Base-by-base conservation (phyloP, 2,329 filamentous ascomycete species). In the Immersiporthe knoxdaviesiana region DNA sequence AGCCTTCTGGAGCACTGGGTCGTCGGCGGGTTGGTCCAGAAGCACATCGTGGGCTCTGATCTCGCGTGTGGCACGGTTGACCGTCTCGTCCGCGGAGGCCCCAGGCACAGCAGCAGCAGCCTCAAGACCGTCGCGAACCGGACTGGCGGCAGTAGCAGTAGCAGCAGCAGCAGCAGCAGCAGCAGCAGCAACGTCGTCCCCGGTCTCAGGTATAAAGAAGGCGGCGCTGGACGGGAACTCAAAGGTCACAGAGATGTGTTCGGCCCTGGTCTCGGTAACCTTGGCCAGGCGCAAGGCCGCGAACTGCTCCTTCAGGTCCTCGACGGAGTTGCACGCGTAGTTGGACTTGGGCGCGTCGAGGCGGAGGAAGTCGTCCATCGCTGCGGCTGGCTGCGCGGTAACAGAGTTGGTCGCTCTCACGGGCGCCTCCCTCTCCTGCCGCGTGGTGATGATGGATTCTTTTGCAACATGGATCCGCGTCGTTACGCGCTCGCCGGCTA, bases 241-340 rank as follows among this genome's bases (percentile, higher is more conserved):
- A 65, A 87, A 79, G 1, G 78, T 83, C 24, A 79, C 75, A 10
- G 82, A 79, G 14, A 86, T 76, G 72, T 86, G 84, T 66, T 87
- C 81, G 54, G 84, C 85, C 62, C 83, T 84, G 27, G 79, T 84
- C 14, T 81, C 78, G 5, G 82, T 82, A 24, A 80, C 79, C 70
- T 84, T 86, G 24, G 77, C 75, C 7, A 77, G 74, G 60, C 87
- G 75, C 0, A 81, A 70, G 10, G 75, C 73, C 50, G 79, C 79
- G 32, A 89, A 76, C n/a, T 81, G 81, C 30, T 73, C 72, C 71
- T 84, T 80, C 8, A 89, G 76, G 37, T 88, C 84, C 24, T 84
- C 81, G 59, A 80, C 70, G 7, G 81, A 83, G 64, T 68, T 73
- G 75, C 81, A 83, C 14, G 74, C 68, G 30, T 74, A 70, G 65